Evolutionary conservation across 108 stramenopile species (phyloP).

Genomic region (Skeletonema costatum): DNA sequence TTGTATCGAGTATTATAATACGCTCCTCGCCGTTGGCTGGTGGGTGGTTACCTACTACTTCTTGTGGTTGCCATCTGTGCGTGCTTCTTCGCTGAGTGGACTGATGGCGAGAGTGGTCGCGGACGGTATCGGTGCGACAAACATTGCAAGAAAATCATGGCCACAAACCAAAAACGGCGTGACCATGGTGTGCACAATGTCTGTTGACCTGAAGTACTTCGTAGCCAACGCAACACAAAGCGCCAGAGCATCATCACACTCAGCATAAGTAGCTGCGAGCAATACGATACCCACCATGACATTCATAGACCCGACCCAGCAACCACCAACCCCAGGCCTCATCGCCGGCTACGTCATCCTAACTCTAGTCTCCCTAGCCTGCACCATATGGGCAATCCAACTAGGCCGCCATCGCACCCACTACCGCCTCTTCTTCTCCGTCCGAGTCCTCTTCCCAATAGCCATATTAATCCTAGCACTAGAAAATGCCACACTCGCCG

Average conservation of each 20-base stretch:
- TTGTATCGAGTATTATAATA: background rate
- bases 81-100: no score
- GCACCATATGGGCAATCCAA: constrained; percentile 22
- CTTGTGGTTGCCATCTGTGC: no score
- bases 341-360: constrained; percentile 45
- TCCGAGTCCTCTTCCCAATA: constrained; percentile 40
- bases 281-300: constrained; percentile 40
- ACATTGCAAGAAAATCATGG: no score
- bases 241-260: no score
- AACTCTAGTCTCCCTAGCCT: constrained; percentile 16
- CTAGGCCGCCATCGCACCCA: constrained; percentile 31
- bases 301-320: constrained; percentile 36
- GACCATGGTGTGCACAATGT: no score
- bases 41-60: background rate
- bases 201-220: no score
- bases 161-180: no score
- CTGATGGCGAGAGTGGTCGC: no score
- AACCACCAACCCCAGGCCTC: constrained; percentile 21
- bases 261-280: no score
- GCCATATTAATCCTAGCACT: constrained; percentile 31
- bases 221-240: no score
- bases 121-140: no score
- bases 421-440: constrained; percentile 39
- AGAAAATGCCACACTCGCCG: constrained; percentile 31
- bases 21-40: background rate